Evolutionary conservation across 1,284 basidiomycete species (phyloP), one percentile per base, ranked within the genome.

Genomic region (Sanghuangporus weigelae): DNA sequence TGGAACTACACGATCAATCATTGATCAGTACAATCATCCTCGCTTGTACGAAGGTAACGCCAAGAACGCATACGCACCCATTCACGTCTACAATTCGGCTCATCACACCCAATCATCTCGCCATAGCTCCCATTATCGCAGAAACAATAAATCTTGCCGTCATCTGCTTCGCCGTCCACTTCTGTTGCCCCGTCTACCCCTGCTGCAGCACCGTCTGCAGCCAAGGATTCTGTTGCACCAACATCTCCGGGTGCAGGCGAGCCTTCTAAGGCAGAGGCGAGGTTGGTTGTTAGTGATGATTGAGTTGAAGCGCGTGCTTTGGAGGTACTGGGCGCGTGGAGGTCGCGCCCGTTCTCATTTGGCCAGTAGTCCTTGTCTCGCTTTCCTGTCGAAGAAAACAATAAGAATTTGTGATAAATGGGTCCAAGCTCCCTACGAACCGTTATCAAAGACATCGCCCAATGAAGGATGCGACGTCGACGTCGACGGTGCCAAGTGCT

Each of bases 101-200:
- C 91, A 75, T 99, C 96, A 74, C 96, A 99, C 2, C 88, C 96
- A 70, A 99, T 95, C 96, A 99, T 99, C 76, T 96, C 92, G 36
- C 96, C 95, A 71, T 90, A 96, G 72, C 92, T 94, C 62, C 89
- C 82, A 26, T 89, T 83, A 67, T 93, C 83, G 74, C 96, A 98
- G 77, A 90, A 85, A 75, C 96, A 99, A 75, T 98, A 99, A 21
- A 84, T 81, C 68, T 81, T 85, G 63, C 84, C 82, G 68, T 92
- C 87, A 63, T 84, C 84, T 14, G 78, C 84, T 23, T 81, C 76
- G 11, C 77, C 82, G 21, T 83, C 80, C 1, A 72, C 77, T 26
- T 76, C 74, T 3, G 49, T 67, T 38, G 59, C 60, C 61, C 70
- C 69, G 51, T 66, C 65, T 19, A n/a, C 44, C 19, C 58, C 67